Evolutionary conservation across 768 basidiomycete genomes (phyloP).

Genomic region (Suillus clintonianus): DNA sequence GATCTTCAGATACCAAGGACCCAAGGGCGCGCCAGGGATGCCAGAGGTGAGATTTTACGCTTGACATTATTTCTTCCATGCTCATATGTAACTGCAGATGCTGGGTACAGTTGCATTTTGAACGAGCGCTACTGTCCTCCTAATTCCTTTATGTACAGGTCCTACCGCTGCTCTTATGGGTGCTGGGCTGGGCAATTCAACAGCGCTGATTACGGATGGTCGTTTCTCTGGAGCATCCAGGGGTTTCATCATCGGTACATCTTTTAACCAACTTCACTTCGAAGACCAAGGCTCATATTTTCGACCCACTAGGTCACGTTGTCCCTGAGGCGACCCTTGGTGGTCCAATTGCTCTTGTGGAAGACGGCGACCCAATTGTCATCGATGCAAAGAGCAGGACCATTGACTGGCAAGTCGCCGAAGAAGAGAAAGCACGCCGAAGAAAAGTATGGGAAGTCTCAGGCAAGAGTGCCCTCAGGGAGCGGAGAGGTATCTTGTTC

Average conservation of each 20-base stretch:
- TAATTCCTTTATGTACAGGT: constrained; percentile 36
- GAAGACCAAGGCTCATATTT: constrained; percentile 38
- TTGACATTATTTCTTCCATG: background rate
- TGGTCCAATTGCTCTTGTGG: constrained; percentile 85
- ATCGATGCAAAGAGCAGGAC: constrained; percentile 67
- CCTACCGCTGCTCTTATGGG: constrained; percentile 86
- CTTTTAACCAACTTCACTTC: constrained; percentile 17
- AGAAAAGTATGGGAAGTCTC: constrained; percentile 70
- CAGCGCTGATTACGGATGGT: constrained; percentile 86
- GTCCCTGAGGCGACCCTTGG: constrained; percentile 72
- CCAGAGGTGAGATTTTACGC: constrained; percentile 56
- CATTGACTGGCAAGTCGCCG: constrained; percentile 74
- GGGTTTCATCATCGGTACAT: constrained; percentile 59
- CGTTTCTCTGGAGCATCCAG: constrained; percentile 84
- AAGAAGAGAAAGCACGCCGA: constrained; percentile 63
- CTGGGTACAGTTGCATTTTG: constrained; percentile 32
- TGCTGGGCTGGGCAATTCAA: constrained; percentile 75
- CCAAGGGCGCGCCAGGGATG: constrained; percentile 92
- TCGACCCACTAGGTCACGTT: constrained; percentile 52
- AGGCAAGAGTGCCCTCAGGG: constrained; percentile 62
- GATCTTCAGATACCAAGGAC: constrained; percentile 87
- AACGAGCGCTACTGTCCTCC: constrained; percentile 2
- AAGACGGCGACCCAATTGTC: constrained; percentile 78
- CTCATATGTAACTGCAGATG: constrained; percentile 37
- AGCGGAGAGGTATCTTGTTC: constrained; percentile 72